These are phyloP conservation scores for Lentinula lateritia DNA, from an alignment of 768 basidiomycete species.

Conservation along the genomic window DNA sequence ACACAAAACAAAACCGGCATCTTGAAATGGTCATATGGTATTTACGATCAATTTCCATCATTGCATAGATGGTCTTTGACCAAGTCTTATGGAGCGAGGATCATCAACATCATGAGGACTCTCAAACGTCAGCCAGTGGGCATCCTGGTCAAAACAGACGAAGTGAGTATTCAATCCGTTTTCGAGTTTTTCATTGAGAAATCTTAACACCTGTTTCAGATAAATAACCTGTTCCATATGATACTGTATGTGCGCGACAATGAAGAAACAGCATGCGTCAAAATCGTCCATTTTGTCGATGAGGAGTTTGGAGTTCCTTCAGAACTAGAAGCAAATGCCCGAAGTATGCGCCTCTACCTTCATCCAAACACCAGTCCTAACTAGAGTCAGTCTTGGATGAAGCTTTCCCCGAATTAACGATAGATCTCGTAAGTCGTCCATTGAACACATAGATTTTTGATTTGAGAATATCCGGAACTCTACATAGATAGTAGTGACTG, in stretches of 20 bases:
- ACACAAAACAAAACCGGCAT: constrained; percentile 52
- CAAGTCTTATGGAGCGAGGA: constrained; percentile 31
- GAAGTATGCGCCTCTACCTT: background rate
- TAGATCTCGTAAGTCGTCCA: constrained; percentile 46
- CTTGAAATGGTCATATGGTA: constrained; percentile 53
- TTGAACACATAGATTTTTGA: background rate
- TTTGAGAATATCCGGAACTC: background rate
- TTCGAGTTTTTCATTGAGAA: background rate
- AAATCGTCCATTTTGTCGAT: constrained; percentile 63
- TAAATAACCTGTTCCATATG: constrained; percentile 59
- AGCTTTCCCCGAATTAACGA: constrained; percentile 59
- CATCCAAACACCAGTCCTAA: background rate
- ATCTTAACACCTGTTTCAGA: constrained; percentile 30
- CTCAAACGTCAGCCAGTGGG: constrained; percentile 53
- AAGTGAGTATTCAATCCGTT: constrained; percentile 34
- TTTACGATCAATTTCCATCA: constrained; percentile 52
- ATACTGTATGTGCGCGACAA: constrained; percentile 61
- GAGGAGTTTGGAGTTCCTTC: constrained; percentile 50
- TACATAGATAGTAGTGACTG: constrained; percentile 39
- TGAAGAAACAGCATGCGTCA: constrained; percentile 65
- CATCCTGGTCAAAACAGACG: constrained; percentile 58
- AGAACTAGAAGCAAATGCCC: constrained; percentile 63
- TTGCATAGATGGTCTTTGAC: constrained; percentile 37
- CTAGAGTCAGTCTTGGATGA: constrained; percentile 44
- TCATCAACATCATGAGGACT: constrained; percentile 39